Evolutionary conservation across 371 early-diverging fungal species (phyloP).

Genomic region (Amoeboaphelidium protococcarum): DNA sequence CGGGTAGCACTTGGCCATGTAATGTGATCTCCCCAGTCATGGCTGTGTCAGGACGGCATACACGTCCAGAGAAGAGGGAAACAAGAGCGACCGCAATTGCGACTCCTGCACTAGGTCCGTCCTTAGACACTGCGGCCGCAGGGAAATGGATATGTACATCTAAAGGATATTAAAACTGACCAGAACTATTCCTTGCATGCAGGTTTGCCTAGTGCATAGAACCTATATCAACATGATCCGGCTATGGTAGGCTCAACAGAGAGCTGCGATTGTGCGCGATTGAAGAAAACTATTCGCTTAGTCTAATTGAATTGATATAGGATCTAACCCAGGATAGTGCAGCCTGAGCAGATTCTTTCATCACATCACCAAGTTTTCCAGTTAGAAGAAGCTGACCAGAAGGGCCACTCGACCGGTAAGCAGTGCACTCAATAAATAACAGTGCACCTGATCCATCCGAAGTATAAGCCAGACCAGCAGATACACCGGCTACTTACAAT

Average conservation of each 20-base stretch:
- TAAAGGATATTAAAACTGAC: too few species aligned
- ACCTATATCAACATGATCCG: too few species aligned
- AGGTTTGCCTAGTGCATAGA: too few species aligned
- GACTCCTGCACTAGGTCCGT: conserved; percentile 41
- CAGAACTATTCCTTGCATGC: too few species aligned
- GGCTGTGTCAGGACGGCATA: conserved; percentile 17
- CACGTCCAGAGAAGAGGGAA: conserved; percentile 26
- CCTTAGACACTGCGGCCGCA: conserved; percentile 51
- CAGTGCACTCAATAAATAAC: conserved; percentile 44
- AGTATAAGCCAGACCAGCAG: conserved; percentile 56
- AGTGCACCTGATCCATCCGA: conserved; percentile 44
- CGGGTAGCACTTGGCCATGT: conserved; percentile 51
- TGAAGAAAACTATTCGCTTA: too few species aligned
- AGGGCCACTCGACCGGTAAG: conserved; percentile 53
- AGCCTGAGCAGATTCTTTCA: conserved; percentile 58
- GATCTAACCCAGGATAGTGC: conserved; percentile 54
- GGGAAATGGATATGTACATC: conserved; percentile 68
- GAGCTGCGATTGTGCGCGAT: too few species aligned
- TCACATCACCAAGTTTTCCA: conserved; percentile 52
- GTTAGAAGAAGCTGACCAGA: conserved; percentile 35
- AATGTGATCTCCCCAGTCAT: conserved; percentile 73
- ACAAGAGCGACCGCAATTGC: conserved; percentile 46
- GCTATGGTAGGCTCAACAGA: too few species aligned
- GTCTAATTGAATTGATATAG: too few species aligned
- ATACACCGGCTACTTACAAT: conserved; percentile 34